Conservation (phyloP, 2,329 filamentous ascomycete genomes). For the Diaporthe velutina region DNA sequence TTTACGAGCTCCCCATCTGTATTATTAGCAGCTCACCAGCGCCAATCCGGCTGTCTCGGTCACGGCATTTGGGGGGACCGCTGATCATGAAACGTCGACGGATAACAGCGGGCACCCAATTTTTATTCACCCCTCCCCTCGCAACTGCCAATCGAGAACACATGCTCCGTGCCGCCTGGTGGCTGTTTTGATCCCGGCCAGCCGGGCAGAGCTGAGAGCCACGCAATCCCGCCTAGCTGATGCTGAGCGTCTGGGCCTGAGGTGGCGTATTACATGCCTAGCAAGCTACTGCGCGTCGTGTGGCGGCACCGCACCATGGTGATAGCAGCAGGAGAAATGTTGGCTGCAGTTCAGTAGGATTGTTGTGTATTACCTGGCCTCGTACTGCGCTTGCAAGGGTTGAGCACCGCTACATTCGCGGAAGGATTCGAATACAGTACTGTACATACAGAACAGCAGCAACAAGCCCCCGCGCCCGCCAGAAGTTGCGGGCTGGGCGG, state of each 20-base stretch:
- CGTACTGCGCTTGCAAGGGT: constrained; percentile 7
- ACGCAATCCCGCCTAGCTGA: constrained; percentile 32
- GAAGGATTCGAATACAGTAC: neutral
- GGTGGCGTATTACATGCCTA: neutral
- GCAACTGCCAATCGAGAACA: neutral
- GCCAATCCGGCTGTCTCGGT: constrained; percentile 29
- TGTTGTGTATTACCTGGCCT: neutral
- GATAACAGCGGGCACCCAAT: constrained; percentile 33
- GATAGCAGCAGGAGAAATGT: neutral
- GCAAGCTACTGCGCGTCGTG: neutral
- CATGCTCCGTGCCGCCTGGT: constrained; percentile 26
- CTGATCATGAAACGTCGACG: constrained; percentile 26
- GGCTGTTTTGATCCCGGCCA: constrained; percentile 35
- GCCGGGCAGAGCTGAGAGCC: constrained; percentile 31
- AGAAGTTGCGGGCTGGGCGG: constrained; percentile 25
- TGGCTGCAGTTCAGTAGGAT: constrained; percentile 9
- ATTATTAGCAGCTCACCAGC: constrained; percentile 18
- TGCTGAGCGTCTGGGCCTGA: neutral
- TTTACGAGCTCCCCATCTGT: constrained; percentile 1
- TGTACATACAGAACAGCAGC: neutral
- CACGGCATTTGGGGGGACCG: constrained; percentile 17
- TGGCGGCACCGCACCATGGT: constrained; percentile 4
- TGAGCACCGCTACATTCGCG: neutral
- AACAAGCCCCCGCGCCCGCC: neutral
- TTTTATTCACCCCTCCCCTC: neutral